These are phyloP conservation scores for Auriscalpium microsporum DNA, from an alignment of 768 basidiomycete genomes.

Conservation along the genomic window DNA sequence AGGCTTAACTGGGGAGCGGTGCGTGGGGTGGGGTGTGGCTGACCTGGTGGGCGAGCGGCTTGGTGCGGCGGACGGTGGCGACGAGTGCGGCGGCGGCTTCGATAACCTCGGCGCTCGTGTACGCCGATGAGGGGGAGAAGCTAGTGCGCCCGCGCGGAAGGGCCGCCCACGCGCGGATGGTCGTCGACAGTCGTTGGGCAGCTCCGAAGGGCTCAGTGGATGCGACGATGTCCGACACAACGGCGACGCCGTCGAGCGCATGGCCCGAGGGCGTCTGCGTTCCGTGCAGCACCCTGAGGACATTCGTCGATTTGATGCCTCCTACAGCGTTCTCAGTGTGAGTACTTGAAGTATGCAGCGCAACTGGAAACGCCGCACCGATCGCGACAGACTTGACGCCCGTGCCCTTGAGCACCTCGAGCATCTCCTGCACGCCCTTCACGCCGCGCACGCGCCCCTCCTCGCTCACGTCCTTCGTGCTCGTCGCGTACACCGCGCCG, in stretches of 20 bases:
- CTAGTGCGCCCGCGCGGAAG: constrained; percentile 7
- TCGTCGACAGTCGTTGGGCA: constrained; percentile 35
- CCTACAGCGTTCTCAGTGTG: constrained; percentile 38
- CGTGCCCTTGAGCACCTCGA: constrained; percentile 57
- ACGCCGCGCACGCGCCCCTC: constrained; percentile 53
- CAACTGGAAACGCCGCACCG: constrained; percentile 38
- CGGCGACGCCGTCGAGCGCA: constrained; percentile 72
- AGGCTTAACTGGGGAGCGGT: not conserved
- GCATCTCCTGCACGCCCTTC: constrained; percentile 57
- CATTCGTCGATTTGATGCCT: constrained; percentile 76
- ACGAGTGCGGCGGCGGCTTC: constrained; percentile 42
- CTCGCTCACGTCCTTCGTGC: constrained; percentile 64
- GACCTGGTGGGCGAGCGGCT: constrained; percentile 80
- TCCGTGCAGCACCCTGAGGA: constrained; percentile 69
- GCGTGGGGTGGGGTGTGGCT: not conserved
- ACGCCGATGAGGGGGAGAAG: constrained; percentile 16
- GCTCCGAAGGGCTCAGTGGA: constrained; percentile 47
- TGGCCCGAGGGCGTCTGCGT: constrained; percentile 50
- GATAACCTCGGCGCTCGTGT: constrained; percentile 30
- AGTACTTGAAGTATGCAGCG: no score
- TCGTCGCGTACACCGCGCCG: constrained; percentile 75
- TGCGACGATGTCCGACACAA: constrained; percentile 80
- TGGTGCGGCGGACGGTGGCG: constrained; percentile 37
- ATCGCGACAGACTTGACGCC: constrained; percentile 73
- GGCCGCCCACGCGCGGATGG: constrained; percentile 37